Evolutionary conservation across 805 yeast species (phyloP), one percentile per base, ranked within the genome.

Genomic region (Starmerella tilneyi): DNA sequence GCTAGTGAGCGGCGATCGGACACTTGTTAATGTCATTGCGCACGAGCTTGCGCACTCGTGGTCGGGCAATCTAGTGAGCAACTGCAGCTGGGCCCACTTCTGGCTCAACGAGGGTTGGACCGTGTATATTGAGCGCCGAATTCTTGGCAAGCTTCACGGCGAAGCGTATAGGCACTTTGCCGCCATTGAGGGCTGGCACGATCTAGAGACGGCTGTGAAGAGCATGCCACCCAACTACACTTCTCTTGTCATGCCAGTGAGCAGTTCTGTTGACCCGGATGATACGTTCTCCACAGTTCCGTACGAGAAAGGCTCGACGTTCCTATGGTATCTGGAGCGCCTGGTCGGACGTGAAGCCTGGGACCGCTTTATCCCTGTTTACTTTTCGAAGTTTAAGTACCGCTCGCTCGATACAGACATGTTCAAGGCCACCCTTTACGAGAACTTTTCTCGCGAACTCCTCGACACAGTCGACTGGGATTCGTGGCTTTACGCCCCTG

Each of bases 81-180:
- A 84, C 63, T 76, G 81, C 56, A 81, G 92, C 0, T 86, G 94
- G 92, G 88, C 84, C 59, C 94, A 85, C 65, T 85, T 86, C 63
- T 86, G 94, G 92, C 73, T 86, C 54, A 86, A 86, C 61, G 96
- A 86, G 67, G 96, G 96, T 29, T 86, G 95, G 95, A 85, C 95
- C 5, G 95, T 86, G 31, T 86, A 86, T 61, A 64, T 86, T 29
- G 96, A 86, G 64, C 74, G 96, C 61, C 70, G 94, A 56, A 85
- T 86, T 48, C 67, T 77, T 23, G 94, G 83, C 15, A 73, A 70
- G 13, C 61, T 84, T n/a, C 84, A 84, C 58, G 94, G 92, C 20
- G 89, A 83, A 56, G 63, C 76, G 26, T 70, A 75, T 33, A 75
- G 95, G 59, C 89, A 84, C 55, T 83, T 86, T 60, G 72, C 79